Conservation (phyloP, 768 basidiomycete genomes). For the Pulveroboletus ravenelii region DNA sequence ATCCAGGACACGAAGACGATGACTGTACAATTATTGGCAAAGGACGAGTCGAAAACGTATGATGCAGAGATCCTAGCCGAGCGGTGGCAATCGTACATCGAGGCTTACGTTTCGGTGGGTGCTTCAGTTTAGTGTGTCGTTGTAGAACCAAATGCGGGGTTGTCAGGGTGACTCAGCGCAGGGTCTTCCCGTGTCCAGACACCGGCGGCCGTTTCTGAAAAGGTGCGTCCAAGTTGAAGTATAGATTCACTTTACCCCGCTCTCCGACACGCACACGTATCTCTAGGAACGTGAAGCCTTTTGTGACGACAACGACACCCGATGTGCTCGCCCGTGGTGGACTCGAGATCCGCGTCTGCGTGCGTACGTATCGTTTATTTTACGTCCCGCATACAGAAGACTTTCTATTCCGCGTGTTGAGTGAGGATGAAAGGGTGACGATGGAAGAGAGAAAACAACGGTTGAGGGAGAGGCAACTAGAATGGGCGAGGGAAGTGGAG, state of each 20-base stretch:
- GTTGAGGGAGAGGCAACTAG: conserved; percentile 9
- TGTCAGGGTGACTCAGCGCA: conserved; percentile 55
- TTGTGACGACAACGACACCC: conserved; percentile 29
- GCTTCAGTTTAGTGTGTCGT: not conserved
- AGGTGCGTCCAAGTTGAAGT: conserved; percentile 39
- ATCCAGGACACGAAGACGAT: conserved; percentile 60
- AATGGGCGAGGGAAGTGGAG: conserved; percentile 14
- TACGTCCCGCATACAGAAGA: conserved; percentile 26
- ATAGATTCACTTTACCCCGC: not conserved
- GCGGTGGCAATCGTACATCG: conserved; percentile 77
- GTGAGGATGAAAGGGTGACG: conserved; percentile 6
- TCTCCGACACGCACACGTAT: not conserved
- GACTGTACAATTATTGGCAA: conserved; percentile 73
- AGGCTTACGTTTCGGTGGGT: conserved; percentile 66
- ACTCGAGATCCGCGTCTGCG: conserved; percentile 80
- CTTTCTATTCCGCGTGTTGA: conserved; percentile 14
- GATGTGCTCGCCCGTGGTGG: conserved; percentile 51
- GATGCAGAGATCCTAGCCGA: conserved; percentile 73
- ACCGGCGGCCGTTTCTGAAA: conserved; percentile 59
- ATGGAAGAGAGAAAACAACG: not conserved
- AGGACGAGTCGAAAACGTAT: conserved; percentile 71
- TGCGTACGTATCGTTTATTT: conserved; percentile 24
- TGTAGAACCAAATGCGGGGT: not conserved
- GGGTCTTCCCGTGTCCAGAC: conserved; percentile 43
- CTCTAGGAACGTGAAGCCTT: conserved; percentile 20